Base-by-base conservation (phyloP, 2,329 filamentous ascomycete genomes). In the Ceratocystis colombiana region DNA sequence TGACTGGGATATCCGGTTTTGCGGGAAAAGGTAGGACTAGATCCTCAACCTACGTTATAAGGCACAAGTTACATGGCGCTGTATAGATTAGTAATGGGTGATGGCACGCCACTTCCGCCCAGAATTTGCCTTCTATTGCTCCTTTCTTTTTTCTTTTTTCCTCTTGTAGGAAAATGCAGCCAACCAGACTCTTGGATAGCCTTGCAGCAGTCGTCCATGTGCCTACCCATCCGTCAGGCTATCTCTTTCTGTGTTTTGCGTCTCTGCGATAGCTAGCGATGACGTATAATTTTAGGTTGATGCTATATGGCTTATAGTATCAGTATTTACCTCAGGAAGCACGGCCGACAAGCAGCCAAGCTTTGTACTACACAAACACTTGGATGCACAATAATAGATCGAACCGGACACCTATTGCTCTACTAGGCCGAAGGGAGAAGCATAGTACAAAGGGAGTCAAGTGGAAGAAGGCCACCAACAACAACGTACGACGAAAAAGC, bases 1-100 rank as follows among this genome's bases (percentile, higher is more conserved):
- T 30, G 30, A 33, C 53, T 22, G 25, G 53, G 25, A 57, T 57
- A 57, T 57, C 53, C 53, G 30, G 53, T 57, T n/a, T 57, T 25
- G 53, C 53, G 53, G 53, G 53, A 30, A 17, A 3, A 7, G 22
- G 30, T 6, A 22, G 53, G 22, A 17, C 53, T 12, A 33, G 53
- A 57, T 30, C 22, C 17, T 57, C 37, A 37, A 3, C 7, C 10
- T 37, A 12, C 10, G 33, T 1, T 12, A 1, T 4, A 41, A 41
- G 37, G 8, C 37, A 12, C 3, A 41, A 12, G 37, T 3, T 12
- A 4, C 37, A 8, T 50, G 46, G 46, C 46, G n/a, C n/a, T 8
- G n/a, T 22, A 12, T 22, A 1, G 46, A 50, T 50, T 15, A 41
- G 37, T 41, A 41, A 3, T 41, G 10, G 37, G 37, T 41, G 37